These are phyloP conservation scores for Kluyveromyces siamensis DNA, from an alignment of 805 yeast genomes.

Conservation along the genomic window DNA sequence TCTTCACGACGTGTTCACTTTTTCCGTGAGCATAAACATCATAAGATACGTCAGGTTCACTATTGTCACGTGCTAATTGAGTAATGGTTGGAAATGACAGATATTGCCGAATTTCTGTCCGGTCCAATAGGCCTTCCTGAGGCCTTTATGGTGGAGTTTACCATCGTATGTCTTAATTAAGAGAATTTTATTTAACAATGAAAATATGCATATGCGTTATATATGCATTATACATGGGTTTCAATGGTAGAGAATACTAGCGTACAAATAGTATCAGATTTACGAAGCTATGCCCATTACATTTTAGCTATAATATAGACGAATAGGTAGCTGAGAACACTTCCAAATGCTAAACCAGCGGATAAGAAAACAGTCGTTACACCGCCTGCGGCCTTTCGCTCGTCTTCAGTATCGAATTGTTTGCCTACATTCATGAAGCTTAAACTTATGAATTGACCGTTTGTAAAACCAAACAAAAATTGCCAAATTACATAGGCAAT, in stretches of 20 bases:
- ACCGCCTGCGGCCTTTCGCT: constrained; percentile 91
- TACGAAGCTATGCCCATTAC: neutral
- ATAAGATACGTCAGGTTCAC: neutral
- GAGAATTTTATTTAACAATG: no score
- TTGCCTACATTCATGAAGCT: constrained; percentile 69
- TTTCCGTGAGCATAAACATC: neutral
- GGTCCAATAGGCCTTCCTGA: no score
- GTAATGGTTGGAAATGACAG: neutral
- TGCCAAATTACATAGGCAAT: constrained; percentile 59
- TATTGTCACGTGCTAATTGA: neutral
- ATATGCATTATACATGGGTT: no score
- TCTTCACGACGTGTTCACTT: constrained; percentile 6
- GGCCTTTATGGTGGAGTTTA: no score
- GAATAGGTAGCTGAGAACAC: constrained; percentile 62
- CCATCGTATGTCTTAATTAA: no score
- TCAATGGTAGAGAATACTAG: no score
- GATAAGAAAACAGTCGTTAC: constrained; percentile 75
- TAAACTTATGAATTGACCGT: constrained; percentile 77
- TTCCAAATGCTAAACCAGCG: constrained; percentile 71
- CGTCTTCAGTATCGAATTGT: constrained; percentile 49
- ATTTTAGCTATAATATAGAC: constrained; percentile 28
- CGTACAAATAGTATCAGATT: no score
- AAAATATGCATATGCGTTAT: no score
- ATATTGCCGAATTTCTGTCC: no score
- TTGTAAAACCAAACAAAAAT: constrained; percentile 73